A percentile compares a stretch with the other conserved stretches of the same genome.
These are phyloP conservation scores for Fonsecaea pedrosoi DNA, from an alignment of 2,329 filamentous ascomycete species.

Conservation along the genomic window DNA sequence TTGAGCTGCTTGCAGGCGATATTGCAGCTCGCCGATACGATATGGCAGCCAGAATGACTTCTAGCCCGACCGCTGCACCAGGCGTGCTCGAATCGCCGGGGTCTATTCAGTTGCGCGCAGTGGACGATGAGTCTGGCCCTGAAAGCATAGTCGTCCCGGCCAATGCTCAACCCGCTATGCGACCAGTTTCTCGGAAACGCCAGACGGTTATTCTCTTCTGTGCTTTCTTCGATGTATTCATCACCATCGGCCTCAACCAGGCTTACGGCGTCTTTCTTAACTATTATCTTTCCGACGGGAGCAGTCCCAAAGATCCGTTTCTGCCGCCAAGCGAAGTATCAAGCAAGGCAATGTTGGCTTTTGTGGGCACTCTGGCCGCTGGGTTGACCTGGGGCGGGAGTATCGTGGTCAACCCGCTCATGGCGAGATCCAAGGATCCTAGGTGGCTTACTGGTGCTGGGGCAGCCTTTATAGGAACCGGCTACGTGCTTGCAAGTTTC, in stretches of 20 bases:
- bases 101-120: constrained; percentile 25
- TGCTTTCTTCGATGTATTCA: constrained; percentile 54
- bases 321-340: constrained; percentile 45
- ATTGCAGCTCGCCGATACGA: background rate
- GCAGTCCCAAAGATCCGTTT: constrained; percentile 50
- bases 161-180: constrained; percentile 40
- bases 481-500: constrained; percentile 53
- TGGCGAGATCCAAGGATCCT: constrained; percentile 52
- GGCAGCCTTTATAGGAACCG: constrained; percentile 51
- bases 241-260: constrained; percentile 60
- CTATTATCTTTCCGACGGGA: constrained; percentile 50
- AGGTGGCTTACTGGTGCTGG: constrained; percentile 52
- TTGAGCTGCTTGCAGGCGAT: background rate
- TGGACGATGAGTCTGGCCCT: constrained; percentile 23
- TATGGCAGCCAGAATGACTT: background rate
- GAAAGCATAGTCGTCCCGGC: constrained; percentile 26
- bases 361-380: constrained; percentile 57
- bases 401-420: constrained; percentile 57
- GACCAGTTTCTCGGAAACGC: constrained; percentile 49
- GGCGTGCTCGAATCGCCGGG: constrained; percentile 1
- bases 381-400: constrained; percentile 60
- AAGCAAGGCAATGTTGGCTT: constrained; percentile 55
- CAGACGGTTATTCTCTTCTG: constrained; percentile 54
- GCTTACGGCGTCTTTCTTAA: constrained; percentile 59
- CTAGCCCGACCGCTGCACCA: background rate